Evolutionary conservation across 768 basidiomycete species (phyloP), one percentile per base, ranked within the genome.

Genomic region (Gelatoporia subvermispora): DNA sequence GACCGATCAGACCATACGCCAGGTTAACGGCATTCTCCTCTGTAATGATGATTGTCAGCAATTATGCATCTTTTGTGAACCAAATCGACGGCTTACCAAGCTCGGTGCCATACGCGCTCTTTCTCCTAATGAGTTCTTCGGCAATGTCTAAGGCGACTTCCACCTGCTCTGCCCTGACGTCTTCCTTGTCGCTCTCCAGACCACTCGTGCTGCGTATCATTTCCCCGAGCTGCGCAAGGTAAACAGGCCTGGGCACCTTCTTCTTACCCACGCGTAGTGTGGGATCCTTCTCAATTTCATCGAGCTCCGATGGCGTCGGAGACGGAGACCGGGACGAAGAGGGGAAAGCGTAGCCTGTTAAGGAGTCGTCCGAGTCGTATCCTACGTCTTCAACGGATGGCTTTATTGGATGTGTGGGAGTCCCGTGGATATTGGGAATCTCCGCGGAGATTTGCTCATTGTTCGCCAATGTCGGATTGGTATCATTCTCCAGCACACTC

Each of bases 1-100:
- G 66, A 3, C 78, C 80, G 16, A 93, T 64, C 4, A 94, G 71
- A 1, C 79, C 81, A 49, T 88, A 80, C 0, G 79, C 78, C 7
- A 98, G 75, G 59, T 93, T 84, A 40, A 86, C 83, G 0, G 93
- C 85, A 60, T 95, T 95, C 66, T 99, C 95, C 50, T 84, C 95
- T 98, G 54, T 23, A 38, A 3, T n/a, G 16, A 7, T 20, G 18
- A 21, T n/a, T 50, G 22, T 45, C 53, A 47, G 59, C 44, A 21
- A 7, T 37, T 15, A 48, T 45, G 28, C 23, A 2, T 3, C 8
- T 16, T 15, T 7, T 42, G 9, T 16, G 16, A 13, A 10, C 2
- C 3, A 1, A 15, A 10, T 16, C 17, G 11, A 35, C 23, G 31
- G 8, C 82, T 48, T 56, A 93, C 95, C 84, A 15, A 99, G 75